These are phyloP conservation scores for Lumnitzera littorea DNA, from an alignment of 345 rosid genomes.

Conservation along the genomic window DNA sequence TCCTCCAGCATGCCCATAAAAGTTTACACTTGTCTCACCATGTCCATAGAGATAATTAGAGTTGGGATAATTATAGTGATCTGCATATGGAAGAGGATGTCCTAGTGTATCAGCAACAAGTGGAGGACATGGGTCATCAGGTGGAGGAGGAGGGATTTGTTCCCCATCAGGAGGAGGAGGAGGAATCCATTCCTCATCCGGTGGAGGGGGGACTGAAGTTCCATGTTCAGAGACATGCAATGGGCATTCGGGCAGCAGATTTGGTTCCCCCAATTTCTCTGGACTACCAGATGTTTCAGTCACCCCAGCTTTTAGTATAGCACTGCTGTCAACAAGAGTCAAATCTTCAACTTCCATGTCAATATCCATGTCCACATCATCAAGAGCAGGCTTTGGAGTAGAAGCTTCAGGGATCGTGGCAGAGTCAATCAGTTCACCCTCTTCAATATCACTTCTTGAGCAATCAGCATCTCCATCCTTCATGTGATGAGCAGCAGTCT, in stretches of 20 bases:
- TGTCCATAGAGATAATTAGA: constrained; percentile 48
- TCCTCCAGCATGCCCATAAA: constrained; percentile 62
- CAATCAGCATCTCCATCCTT: constrained; percentile 6
- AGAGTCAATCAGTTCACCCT: constrained; percentile 23
- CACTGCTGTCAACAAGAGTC: constrained; percentile 17
- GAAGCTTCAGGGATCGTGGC: constrained; percentile 19
- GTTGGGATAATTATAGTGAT: constrained; percentile 53
- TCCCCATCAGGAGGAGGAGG: constrained; percentile 87
- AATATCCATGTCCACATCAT: constrained; percentile 75
- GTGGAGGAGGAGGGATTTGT: constrained; percentile 81
- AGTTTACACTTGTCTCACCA: constrained; percentile 31
- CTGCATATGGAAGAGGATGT: constrained; percentile 39
- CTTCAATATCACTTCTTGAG: constrained; percentile 18
- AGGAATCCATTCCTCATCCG: constrained; percentile 87
- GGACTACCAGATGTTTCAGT: constrained; percentile 17
- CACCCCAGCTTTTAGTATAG: constrained; percentile 15
- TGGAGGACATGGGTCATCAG: constrained; percentile 51
- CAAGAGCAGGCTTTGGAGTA: constrained; percentile 16
- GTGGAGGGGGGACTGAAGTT: constrained; percentile 48
- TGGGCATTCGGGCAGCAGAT: constrained; percentile 25
- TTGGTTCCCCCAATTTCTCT: constrained; percentile 24
- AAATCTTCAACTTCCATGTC: constrained; percentile 96
- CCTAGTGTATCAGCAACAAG: constrained; percentile 35
- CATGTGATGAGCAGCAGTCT: constrained; percentile 13
- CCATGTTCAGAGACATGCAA: constrained; percentile 17